phyloP scores from a whole-genome alignment of 129 eudicot genomes.

The Smallanthus sonchifolius region DNA sequence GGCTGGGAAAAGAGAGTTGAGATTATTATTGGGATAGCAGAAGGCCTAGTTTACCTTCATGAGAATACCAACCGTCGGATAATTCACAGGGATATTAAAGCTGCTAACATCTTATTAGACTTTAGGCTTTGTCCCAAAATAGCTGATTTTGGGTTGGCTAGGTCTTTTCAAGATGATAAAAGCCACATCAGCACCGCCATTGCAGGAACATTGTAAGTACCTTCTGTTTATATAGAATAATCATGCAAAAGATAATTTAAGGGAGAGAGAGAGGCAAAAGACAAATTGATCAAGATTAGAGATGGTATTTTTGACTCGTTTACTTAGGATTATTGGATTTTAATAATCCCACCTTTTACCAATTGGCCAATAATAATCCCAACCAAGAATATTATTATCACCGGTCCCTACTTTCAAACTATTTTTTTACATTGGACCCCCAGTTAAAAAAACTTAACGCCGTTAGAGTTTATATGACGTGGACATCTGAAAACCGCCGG shows the following conservation, averaged over 20 bases:
- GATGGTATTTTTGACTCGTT: neutral
- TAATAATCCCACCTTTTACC: no score
- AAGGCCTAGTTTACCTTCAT: constrained; percentile 16
- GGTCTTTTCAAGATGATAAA: constrained; percentile 5
- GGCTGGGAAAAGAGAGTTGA: constrained; percentile 18
- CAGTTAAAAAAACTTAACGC: no score
- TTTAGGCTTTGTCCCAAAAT: constrained; percentile 4
- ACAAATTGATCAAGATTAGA: neutral
- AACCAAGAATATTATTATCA: no score
- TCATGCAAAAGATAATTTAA: neutral
- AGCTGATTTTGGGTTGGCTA: constrained; percentile 16
- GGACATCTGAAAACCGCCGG: no score
- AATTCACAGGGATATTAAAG: constrained; percentile 19
- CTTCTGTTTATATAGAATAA: neutral
- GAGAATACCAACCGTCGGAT: constrained; percentile 4
- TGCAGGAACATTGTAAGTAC: constrained; percentile 22
- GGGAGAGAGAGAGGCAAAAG: neutral
- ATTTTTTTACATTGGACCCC: no score
- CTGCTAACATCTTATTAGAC: constrained; percentile 15
- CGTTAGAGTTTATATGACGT: no score
- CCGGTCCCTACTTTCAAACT: no score
- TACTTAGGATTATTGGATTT: no score
- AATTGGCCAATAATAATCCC: no score
- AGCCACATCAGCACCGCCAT: constrained; percentile 21
- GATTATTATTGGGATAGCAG: constrained; percentile 9